A percentile compares a stretch with the other conserved stretches of the same genome.
Conservation (phyloP, 306 rosid species). For the Acacia confusa region DNA sequence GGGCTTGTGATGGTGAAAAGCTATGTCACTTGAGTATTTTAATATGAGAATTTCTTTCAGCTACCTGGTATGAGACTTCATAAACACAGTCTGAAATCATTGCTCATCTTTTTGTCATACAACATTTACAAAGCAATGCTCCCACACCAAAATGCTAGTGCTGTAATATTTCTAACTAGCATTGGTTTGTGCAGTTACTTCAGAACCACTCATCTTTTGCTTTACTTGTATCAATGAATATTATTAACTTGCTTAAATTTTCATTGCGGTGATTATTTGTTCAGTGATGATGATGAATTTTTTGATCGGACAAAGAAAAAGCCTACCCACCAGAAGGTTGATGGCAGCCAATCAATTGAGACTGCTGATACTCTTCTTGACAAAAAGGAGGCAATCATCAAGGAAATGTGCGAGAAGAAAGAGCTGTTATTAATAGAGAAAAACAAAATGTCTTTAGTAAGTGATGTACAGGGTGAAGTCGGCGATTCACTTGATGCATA, state of each 20-base stretch:
- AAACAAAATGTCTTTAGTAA: conserved; percentile 46
- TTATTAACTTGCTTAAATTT: background rate
- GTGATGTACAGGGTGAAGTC: conserved; percentile 45
- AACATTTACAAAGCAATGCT: background rate
- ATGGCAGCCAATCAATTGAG: conserved; percentile 74
- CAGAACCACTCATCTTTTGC: background rate
- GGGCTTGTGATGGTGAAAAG: background rate
- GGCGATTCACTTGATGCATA: conserved; percentile 84
- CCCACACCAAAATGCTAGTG: conserved; percentile 16
- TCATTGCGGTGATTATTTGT: conserved; percentile 27
- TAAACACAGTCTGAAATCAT: background rate
- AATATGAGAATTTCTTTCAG: background rate
- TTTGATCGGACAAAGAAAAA: conserved; percentile 87
- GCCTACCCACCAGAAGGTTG: conserved; percentile 49
- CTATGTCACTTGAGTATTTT: background rate
- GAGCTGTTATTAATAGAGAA: conserved; percentile 65
- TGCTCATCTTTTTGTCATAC: background rate
- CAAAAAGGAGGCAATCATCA: conserved; percentile 70
- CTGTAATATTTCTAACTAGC: background rate
- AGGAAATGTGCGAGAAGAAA: conserved; percentile 66
- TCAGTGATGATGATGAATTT: conserved; percentile 94
- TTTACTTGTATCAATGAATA: background rate
- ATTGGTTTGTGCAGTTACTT: background rate
- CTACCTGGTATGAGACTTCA: background rate
- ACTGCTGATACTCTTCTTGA: conserved; percentile 89